Evolutionary conservation across 495 filamentous ascomycete species (phyloP).

Genomic region (Astrothelium macrocarpum): DNA sequence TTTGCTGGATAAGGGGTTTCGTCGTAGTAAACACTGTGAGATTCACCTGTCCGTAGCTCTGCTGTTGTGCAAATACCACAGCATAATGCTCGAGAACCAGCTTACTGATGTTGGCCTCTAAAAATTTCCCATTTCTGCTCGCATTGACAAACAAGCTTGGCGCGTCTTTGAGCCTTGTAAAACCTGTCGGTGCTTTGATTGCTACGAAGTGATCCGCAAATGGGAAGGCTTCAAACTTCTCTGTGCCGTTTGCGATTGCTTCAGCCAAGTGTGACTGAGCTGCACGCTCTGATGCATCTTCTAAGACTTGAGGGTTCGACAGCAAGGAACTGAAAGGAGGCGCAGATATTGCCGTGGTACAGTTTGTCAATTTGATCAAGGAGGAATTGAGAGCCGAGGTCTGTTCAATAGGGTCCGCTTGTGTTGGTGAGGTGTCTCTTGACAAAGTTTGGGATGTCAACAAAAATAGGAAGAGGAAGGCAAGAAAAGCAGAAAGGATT

Average conservation of each 20-base stretch:
- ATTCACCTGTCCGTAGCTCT: conserved; percentile 2
- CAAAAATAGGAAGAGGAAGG: background rate
- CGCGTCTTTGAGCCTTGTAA: conserved; percentile 5
- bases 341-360: background rate
- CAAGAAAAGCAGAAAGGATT: background rate
- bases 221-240: conserved; percentile 5
- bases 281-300: background rate
- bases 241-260: conserved; percentile 2
- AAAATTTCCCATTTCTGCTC: background rate
- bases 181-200: conserved; percentile 3
- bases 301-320: background rate
- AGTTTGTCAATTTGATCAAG: background rate
- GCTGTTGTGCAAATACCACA: background rate
- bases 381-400: conserved; percentile 1
- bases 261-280: background rate
- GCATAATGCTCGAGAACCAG: background rate
- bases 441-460: background rate
- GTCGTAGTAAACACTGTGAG: conserved; percentile 1
- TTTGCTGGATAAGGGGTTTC: background rate
- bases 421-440: background rate
- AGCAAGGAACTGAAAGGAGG: conserved; percentile 4
- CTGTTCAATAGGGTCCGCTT: background rate
- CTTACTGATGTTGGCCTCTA: background rate
- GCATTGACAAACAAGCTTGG: background rate
- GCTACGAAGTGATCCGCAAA: conserved; percentile 5